Evolutionary conservation across 2,329 filamentous ascomycete species (phyloP).

Genomic region (Talaromyces sp.): DNA sequence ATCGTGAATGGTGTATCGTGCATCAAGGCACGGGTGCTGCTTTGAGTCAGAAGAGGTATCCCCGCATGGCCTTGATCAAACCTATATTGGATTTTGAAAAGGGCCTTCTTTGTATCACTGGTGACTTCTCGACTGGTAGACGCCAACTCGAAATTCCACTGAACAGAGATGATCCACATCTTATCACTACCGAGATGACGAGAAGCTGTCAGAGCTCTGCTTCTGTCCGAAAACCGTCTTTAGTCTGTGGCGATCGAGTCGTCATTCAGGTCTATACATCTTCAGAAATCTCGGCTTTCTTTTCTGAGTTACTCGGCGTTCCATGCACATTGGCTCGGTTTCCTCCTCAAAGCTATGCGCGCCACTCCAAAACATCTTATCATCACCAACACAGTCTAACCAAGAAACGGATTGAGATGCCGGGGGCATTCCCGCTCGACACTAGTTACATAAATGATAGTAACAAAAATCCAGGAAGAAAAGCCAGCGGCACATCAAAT

Average conservation of each 20-base stretch:
- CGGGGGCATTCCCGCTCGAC: constrained; percentile 52
- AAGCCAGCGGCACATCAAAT: constrained; percentile 33
- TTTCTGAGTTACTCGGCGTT: constrained; percentile 69
- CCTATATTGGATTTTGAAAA: constrained; percentile 68
- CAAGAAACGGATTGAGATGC: constrained; percentile 33
- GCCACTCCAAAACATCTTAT: constrained; percentile 67
- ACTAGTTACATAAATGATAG: constrained; percentile 24
- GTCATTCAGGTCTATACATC: constrained; percentile 68
- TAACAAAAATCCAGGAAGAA: background rate
- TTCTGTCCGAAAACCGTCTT: constrained; percentile 49
- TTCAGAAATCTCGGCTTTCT: constrained; percentile 67
- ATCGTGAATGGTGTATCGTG: constrained; percentile 93
- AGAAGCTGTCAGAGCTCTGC: constrained; percentile 28
- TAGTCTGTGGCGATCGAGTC: constrained; percentile 80
- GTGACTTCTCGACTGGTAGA: constrained; percentile 34
- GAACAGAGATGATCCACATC: constrained; percentile 29
- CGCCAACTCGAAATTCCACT: constrained; percentile 38
- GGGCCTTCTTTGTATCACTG: constrained; percentile 61
- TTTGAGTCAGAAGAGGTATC: constrained; percentile 83
- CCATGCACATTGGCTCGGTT: constrained; percentile 83
- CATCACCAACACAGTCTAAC: constrained; percentile 43
- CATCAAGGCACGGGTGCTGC: constrained; percentile 80
- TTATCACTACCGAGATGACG: constrained; percentile 65
- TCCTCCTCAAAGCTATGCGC: constrained; percentile 63
- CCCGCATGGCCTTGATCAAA: constrained; percentile 78